Evolutionary conservation across 179 eudicot species (phyloP).

Genomic region (Spinacia oleracea): DNA sequence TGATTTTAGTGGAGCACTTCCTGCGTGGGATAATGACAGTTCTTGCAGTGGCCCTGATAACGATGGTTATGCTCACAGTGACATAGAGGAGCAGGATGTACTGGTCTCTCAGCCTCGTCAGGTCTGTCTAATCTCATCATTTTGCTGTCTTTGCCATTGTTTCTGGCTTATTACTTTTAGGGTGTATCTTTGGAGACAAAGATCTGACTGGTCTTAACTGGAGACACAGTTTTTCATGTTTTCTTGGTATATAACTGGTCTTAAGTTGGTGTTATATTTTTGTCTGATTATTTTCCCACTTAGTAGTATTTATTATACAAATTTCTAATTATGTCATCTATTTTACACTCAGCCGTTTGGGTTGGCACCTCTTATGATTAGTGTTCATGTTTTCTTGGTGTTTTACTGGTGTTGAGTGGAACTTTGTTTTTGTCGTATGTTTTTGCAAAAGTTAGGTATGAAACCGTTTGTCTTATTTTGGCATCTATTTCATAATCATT

Average conservation of each 20-base stretch:
- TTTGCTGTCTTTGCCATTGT: not conserved
- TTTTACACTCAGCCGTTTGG: too few species aligned
- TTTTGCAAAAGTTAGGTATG: not conserved
- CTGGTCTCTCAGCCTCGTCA: slow-evolving; percentile 39
- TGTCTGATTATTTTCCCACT: not conserved
- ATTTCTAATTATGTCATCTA: too few species aligned
- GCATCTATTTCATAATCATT: not conserved
- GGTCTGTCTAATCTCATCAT: slow-evolving; percentile 15
- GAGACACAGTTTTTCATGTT: not conserved
- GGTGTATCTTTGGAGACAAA: not conserved
- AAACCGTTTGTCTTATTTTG: not conserved
- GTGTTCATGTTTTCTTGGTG: not conserved
- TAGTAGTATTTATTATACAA: too few species aligned
- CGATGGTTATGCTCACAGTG: slow-evolving; percentile 32
- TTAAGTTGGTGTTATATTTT: not conserved
- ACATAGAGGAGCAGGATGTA: slow-evolving; percentile 21
- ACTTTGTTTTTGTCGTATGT: not conserved
- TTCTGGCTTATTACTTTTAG: not conserved
- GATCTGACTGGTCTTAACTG: not conserved
- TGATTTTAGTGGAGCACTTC: slow-evolving; percentile 16
- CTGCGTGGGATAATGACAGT: slow-evolving; percentile 32
- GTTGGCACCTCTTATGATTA: too few species aligned
- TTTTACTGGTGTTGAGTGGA: not conserved
- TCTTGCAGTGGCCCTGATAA: slow-evolving; percentile 20
- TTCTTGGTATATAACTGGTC: not conserved